Conservation (phyloP, 352 stramenopile species). For the Phytophthora pisi region DNA sequence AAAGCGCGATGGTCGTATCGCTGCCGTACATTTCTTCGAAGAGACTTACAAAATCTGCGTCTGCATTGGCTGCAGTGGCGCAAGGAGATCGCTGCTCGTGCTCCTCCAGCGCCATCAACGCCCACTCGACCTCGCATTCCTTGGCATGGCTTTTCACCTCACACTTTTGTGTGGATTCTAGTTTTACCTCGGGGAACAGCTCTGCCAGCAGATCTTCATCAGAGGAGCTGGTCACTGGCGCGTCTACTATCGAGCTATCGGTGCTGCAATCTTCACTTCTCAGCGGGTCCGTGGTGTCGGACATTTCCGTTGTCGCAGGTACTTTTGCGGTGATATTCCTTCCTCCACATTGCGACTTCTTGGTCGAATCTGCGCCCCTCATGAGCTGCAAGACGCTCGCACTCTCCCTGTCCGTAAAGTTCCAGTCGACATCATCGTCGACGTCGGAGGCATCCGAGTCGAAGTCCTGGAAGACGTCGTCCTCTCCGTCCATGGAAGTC, state of each 20-base stretch:
- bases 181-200: constrained; percentile 25
- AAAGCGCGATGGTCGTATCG: constrained; percentile 13
- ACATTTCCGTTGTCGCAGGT: not conserved
- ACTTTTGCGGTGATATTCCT: not conserved
- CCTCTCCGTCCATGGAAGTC: constrained; percentile 16
- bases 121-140: constrained; percentile 31
- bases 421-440: constrained; percentile 17
- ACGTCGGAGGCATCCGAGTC: constrained; percentile 47
- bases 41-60: constrained; percentile 22
- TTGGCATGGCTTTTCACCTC: not conserved
- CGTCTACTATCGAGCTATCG: not conserved
- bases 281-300: not conserved
- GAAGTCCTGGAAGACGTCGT: constrained; percentile 61
- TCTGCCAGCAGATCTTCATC: constrained; percentile 29
- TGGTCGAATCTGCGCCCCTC: constrained; percentile 15
- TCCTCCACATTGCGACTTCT: not conserved
- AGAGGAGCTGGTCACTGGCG: not conserved
- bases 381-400: constrained; percentile 55
- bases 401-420: constrained; percentile 51
- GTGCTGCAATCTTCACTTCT: not conserved
- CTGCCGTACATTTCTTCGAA: constrained; percentile 38
- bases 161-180: not conserved
- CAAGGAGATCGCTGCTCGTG: constrained; percentile 12
- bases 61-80: not conserved
- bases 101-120: constrained; percentile 29